Evolutionary conservation across 345 rosid species (phyloP), one percentile per base, ranked within the genome.

Genomic region (Gossypium mustelinum): DNA sequence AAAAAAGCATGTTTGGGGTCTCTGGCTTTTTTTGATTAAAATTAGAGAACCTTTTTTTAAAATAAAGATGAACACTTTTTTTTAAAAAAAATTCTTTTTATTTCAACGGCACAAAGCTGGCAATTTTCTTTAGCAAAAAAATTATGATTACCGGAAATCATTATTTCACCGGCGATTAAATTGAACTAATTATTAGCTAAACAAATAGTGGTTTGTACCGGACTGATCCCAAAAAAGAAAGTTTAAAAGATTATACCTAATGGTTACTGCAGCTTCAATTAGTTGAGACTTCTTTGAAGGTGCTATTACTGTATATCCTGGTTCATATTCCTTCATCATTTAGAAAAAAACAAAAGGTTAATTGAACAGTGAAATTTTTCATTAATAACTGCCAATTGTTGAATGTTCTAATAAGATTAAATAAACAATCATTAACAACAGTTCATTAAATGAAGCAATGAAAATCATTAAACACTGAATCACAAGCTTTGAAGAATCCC

Each of bases 261-360:
- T 89, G 16, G 85, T 85, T 70, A 85, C 89, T 64, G 83, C 85
- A 67, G 82, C 82, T 65, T 92, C 96, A 7, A 86, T 77, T 27
- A 81, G 54, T 79, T 83, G 86, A 25, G 86, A 70, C 83, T 85
- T 89, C 79, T 88, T 94, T 27, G 85, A 68, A 75, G 56, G 24
- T 22, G 75, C 56, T 20, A 29, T 68, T 12, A 43, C n/a, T 45
- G 91, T 85, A 68, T 90, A 94, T 72, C 98, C 96, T 59, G 90
- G 87, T 82, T 79, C 85, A 76, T 90, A 94, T 51, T 81, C 89
- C 98, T 94, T 87, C 79, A 78, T 43, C 22, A 58, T 52, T 16
- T 52, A 4, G 39, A 29, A 34, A 34, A 34, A 34, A 34, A 34
- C 0, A 68, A 8, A 39, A n/a, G 7, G 34, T 54, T 5, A 17